Evolutionary conservation across 768 basidiomycete genomes (phyloP), one percentile per base, ranked within the genome.

Genomic region (Inosperma sp.): DNA sequence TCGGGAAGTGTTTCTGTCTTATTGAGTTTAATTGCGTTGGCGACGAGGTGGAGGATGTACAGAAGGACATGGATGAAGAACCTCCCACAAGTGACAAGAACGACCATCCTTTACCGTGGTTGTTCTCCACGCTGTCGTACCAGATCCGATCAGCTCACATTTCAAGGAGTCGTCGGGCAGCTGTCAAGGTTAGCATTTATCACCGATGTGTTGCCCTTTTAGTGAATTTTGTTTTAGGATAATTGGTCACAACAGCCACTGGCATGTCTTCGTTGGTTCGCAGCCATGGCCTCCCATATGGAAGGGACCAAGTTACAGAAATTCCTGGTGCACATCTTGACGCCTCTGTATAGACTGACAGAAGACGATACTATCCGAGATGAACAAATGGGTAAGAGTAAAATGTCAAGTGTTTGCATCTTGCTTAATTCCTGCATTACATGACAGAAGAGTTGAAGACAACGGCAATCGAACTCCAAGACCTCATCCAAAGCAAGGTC

Each of bases 61-160:
- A 64, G 3, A 61, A 48, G 22, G 44, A 41, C n/a, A 56, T 34
- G 7, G 53, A 64, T 13, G 64, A 61, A 13, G 61, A 58, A 16
- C 41, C 19, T 8, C 63, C 63, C 5, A 64, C 36, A 45, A 55
- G 22, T 55, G 55, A 52, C 61, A 72, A 57, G 64, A 68, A 49
- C 58, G 45, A 52, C 23, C 76, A 85, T 57, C 85, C 84, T 0
- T 71, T 97, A 2, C 80, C 89, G 0, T 98, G 95, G 93, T 68
- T 99, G 27, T 97, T 98, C 74, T 93, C 93, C 19, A 88, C 88
- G 62, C 72, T 98, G 16, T 97, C 95, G 0, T 94, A 88, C 65
- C 87, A 93, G 62, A 79, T 85, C 8, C 80, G 82, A 27, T 84
- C 86, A 5, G 84, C 86, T 4, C 81, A 87, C 60, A 84, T 90